Conservation (phyloP, 176 grass and related monocot genomes). For the Avena insularis region DNA sequence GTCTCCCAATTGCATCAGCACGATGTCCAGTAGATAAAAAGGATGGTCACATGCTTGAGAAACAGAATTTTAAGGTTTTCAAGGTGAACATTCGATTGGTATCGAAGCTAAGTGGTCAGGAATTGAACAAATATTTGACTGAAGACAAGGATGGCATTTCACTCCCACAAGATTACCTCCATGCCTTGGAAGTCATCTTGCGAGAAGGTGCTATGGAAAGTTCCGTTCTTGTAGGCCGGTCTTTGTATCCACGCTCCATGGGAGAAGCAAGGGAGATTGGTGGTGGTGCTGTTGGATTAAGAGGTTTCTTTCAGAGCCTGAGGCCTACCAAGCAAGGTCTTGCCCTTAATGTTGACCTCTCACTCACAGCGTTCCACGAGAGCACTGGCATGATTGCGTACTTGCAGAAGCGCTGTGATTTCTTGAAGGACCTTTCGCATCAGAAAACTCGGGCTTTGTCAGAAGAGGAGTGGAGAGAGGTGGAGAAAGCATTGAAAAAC, state of each 20-base stretch:
- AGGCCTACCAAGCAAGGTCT: conserved; percentile 90
- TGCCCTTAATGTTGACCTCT: conserved; percentile 92
- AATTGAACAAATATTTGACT: conserved; percentile 74
- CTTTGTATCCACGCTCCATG: conserved; percentile 74
- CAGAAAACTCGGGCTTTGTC: conserved; percentile 61
- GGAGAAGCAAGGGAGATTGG: conserved; percentile 77
- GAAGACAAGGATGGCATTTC: conserved; percentile 56
- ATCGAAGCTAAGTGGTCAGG: conserved; percentile 69
- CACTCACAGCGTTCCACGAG: conserved; percentile 85
- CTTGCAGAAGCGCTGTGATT: conserved; percentile 86
- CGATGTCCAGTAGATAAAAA: conserved; percentile 30
- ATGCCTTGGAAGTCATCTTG: conserved; percentile 79
- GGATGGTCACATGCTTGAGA: conserved; percentile 42
- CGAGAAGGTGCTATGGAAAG: conserved; percentile 73
- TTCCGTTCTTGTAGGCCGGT: conserved; percentile 73
- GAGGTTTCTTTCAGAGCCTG: conserved; percentile 91
- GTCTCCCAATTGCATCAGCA: conserved; percentile 51
- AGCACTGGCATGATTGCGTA: conserved; percentile 81
- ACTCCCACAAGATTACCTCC: conserved; percentile 88
- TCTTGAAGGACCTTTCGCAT: conserved; percentile 73
- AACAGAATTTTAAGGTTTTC: conserved; percentile 67
- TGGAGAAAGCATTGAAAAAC: conserved; percentile 89
- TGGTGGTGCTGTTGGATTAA: conserved; percentile 81
- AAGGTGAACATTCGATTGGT: conserved; percentile 80
- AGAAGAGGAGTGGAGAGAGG: conserved; percentile 74